A percentile compares a stretch with the other conserved stretches of the same genome.
phyloP scores from a whole-genome alignment of 1,284 basidiomycete species.

The Rhodotorula sp. region DNA sequence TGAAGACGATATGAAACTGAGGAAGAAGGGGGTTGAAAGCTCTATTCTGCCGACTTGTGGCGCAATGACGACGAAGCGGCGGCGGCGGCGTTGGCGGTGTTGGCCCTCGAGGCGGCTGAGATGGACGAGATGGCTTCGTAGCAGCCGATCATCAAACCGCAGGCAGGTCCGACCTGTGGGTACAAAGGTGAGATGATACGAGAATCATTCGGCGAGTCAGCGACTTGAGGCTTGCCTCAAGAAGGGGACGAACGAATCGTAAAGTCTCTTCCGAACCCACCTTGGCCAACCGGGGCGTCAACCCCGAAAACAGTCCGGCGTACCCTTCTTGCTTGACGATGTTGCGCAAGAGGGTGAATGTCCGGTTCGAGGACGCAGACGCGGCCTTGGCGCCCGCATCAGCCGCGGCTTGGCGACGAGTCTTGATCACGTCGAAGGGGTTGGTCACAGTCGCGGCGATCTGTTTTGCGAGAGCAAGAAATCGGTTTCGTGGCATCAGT shows the following conservation, averaged over 20 bases:
- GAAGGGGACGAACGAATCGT: neutral
- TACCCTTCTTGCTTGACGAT: slow-evolving; percentile 77
- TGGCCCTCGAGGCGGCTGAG: neutral
- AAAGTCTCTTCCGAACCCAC: slow-evolving; percentile 50
- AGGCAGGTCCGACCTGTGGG: slow-evolving; percentile 79
- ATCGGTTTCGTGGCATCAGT: neutral
- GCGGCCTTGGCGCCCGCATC: neutral
- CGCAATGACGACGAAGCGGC: no score
- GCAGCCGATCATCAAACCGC: slow-evolving; percentile 94
- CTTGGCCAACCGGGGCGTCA: slow-evolving; percentile 85
- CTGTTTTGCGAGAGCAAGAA: slow-evolving; percentile 20
- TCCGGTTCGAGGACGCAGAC: slow-evolving; percentile 43
- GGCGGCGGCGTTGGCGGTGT: no score
- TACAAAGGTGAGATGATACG: neutral
- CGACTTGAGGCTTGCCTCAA: no score
- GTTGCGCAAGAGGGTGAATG: slow-evolving; percentile 63
- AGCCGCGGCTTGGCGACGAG: slow-evolving; percentile 64
- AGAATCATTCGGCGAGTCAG: neutral
- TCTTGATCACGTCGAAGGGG: slow-evolving; percentile 96
- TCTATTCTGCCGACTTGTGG: no score
- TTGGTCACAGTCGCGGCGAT: slow-evolving; percentile 85
- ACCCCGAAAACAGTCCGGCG: slow-evolving; percentile 76
- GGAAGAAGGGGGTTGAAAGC: no score
- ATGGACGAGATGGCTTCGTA: slow-evolving; percentile 60
- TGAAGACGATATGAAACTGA: no score